These are phyloP conservation scores for Eremochloa ophiuroides DNA, from an alignment of 176 grass and related monocot genomes.

Conservation along the genomic window DNA sequence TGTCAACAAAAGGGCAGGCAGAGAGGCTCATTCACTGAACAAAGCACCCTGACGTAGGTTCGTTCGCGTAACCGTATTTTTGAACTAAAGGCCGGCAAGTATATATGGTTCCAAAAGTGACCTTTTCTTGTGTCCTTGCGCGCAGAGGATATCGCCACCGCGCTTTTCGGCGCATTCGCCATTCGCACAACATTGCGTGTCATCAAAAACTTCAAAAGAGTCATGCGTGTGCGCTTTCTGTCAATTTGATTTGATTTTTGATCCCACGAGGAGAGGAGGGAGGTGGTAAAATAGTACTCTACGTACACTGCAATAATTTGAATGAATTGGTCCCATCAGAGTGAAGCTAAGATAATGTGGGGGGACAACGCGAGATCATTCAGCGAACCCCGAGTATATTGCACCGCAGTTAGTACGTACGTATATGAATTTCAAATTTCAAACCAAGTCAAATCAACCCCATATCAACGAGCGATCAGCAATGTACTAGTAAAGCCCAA, in stretches of 20 bases:
- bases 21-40: not conserved
- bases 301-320: not conserved
- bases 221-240: constrained; percentile 9
- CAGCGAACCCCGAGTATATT: not conserved
- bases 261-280: not conserved
- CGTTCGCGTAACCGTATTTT: not conserved
- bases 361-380: not conserved
- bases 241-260: not conserved
- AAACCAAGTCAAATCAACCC: constrained; percentile 9
- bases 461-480: not conserved
- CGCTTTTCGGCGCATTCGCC: not conserved
- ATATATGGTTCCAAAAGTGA: constrained; percentile 8
- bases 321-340: not conserved
- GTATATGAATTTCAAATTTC: constrained; percentile 9
- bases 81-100: not conserved
- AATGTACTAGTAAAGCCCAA: not conserved
- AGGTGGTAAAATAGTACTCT: not conserved
- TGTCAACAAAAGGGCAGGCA: not conserved
- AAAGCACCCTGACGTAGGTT: not conserved
- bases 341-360: not conserved
- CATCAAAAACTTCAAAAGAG: no score
- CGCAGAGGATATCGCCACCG: not conserved
- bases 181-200: no score
- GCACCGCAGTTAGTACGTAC: not conserved
- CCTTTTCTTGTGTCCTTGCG: not conserved